Evolutionary conservation across 305 asterid genomes (phyloP).

Genomic region (Fraxinus baroniana): DNA sequence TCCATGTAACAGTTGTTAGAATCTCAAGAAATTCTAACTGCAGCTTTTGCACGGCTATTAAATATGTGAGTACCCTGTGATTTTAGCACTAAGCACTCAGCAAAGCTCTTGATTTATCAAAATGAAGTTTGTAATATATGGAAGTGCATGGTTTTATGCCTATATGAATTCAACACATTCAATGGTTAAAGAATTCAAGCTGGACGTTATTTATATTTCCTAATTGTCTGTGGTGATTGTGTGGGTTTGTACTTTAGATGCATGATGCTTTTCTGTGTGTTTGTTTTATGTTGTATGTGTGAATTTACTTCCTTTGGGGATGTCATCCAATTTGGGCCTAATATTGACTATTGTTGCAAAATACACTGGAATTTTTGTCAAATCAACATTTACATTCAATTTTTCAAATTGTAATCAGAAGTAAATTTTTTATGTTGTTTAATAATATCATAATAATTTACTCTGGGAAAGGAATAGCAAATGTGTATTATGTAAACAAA

Average conservation of each 20-base stretch:
- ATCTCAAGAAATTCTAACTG: not conserved
- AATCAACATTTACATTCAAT: not conserved
- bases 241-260: not conserved
- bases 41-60: not conserved
- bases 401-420: not conserved
- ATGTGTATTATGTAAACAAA: not conserved
- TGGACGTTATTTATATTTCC: not conserved
- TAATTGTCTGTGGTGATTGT: not conserved
- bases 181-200: not conserved
- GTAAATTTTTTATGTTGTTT: not conserved
- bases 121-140: not conserved
- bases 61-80: too few species aligned
- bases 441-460: not conserved
- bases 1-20: not conserved
- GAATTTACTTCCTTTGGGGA: not conserved
- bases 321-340: not conserved
- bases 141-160: not conserved
- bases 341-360: not conserved
- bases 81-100: too few species aligned
- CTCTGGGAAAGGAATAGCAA: not conserved
- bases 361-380: not conserved
- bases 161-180: not conserved
- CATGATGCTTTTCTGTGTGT: not conserved
- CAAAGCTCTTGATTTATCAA: not conserved
- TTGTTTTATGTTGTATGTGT: not conserved